These are phyloP conservation scores for Colletotrichum lentis DNA, from an alignment of 2,329 filamentous ascomycete genomes.

Conservation along the genomic window DNA sequence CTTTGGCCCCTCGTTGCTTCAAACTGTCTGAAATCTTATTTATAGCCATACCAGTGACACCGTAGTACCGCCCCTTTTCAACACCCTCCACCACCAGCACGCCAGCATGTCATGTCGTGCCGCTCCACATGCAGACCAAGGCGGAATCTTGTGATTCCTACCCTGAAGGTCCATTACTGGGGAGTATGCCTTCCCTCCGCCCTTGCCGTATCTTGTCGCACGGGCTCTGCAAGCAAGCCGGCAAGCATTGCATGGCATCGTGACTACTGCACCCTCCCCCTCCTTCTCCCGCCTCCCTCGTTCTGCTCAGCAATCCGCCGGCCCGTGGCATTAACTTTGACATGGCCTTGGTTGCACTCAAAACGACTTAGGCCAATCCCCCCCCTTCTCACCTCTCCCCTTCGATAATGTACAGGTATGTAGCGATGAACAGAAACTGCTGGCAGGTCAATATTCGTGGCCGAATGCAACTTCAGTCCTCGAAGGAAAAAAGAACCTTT, in stretches of 20 bases:
- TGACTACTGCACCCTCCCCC: neutral
- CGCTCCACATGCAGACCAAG: neutral
- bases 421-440: neutral
- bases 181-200: neutral
- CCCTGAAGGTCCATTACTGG: neutral
- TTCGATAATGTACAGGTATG: neutral
- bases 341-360: constrained; percentile 1
- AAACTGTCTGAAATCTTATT: constrained; percentile 27
- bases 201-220: constrained; percentile 18
- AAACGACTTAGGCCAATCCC: neutral
- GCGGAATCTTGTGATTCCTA: neutral
- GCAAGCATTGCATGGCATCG: neutral
- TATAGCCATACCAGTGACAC: constrained; percentile 18
- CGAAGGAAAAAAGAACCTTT: too few relatives aligned
- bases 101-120: neutral
- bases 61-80: neutral
- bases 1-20: constrained; percentile 10
- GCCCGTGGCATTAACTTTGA: constrained; percentile 12
- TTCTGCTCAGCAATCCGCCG: neutral
- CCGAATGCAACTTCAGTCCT: too few relatives aligned
- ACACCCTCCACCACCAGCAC: neutral
- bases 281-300: neutral
- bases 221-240: neutral
- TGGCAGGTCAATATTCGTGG: too few relatives aligned
- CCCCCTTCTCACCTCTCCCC: neutral